These are phyloP conservation scores for Phytophthora macrochlamydospora DNA, from an alignment of 352 stramenopile genomes.

Conservation along the genomic window DNA sequence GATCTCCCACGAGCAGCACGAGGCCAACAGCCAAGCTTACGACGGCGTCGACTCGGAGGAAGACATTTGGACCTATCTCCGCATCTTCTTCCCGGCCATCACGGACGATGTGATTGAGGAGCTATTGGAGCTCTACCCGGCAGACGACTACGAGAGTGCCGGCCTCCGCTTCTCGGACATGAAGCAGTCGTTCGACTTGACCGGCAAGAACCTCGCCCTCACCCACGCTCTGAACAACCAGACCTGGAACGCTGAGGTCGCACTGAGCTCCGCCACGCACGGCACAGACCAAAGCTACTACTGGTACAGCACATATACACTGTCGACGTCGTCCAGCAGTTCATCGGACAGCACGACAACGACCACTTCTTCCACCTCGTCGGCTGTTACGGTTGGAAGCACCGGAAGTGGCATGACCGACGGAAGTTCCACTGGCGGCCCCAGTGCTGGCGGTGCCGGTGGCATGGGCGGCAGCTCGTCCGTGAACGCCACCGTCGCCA, in stretches of 20 bases:
- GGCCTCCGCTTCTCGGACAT: constrained; percentile 28
- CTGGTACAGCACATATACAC: constrained; percentile 25
- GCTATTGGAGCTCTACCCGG: constrained; percentile 25
- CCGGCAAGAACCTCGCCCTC: constrained; percentile 17
- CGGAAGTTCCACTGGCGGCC: neutral
- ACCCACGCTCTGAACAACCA: constrained; percentile 24
- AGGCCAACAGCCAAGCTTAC: constrained; percentile 19
- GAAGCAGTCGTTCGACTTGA: constrained; percentile 29
- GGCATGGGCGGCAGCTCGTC: constrained; percentile 1
- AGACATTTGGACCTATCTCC: constrained; percentile 20
- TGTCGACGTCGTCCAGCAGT: constrained; percentile 15
- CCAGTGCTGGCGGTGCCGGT: neutral
- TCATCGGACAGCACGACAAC: constrained; percentile 6
- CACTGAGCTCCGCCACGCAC: constrained; percentile 12
- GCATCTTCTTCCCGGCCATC: constrained; percentile 25
- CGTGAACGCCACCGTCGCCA: constrained; percentile 17
- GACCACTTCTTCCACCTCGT: neutral
- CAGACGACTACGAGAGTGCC: constrained; percentile 25
- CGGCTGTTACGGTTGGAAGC: constrained; percentile 3
- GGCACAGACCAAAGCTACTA: constrained; percentile 27
- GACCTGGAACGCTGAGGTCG: constrained; percentile 28
- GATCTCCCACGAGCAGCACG: constrained; percentile 22
- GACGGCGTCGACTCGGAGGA: constrained; percentile 16
- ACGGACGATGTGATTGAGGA: constrained; percentile 16
- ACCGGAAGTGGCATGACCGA: constrained; percentile 13